Evolutionary conservation across 345 rosid species (phyloP).

Genomic region (Arabis alpina): DNA sequence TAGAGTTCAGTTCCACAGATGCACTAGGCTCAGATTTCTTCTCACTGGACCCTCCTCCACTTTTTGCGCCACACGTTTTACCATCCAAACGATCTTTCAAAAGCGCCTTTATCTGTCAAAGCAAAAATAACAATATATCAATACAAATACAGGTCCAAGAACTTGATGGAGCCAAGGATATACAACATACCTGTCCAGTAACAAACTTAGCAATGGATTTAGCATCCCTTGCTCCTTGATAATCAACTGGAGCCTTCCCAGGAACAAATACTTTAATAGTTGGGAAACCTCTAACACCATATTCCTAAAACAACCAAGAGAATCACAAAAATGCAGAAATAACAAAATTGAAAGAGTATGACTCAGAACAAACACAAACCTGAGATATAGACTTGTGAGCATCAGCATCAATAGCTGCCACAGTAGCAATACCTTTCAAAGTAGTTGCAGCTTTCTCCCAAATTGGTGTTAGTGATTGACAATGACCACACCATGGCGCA

Average conservation of each 20-base stretch:
- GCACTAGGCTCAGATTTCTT: constrained; percentile 74
- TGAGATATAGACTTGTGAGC: constrained; percentile 91
- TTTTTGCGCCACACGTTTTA: constrained; percentile 69
- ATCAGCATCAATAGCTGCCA: constrained; percentile 95
- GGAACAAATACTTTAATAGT: constrained; percentile 88
- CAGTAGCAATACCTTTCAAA: constrained; percentile 87
- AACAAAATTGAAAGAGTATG: not conserved
- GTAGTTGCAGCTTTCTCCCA: constrained; percentile 91
- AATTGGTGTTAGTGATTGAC: constrained; percentile 80
- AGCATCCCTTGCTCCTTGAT: constrained; percentile 94
- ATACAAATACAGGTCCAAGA: not conserved
- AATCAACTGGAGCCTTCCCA: constrained; percentile 86
- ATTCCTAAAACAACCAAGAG: constrained; percentile 54
- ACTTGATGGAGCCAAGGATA: constrained; percentile 4
- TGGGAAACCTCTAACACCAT: constrained; percentile 91
- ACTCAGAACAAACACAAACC: constrained; percentile 47
- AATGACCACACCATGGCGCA: constrained; percentile 99
- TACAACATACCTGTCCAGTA: constrained; percentile 62
- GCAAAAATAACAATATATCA: constrained; percentile 5
- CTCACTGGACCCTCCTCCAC: constrained; percentile 61
- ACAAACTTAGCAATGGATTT: constrained; percentile 80
- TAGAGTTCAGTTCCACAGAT: constrained; percentile 74
- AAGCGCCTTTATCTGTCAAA: constrained; percentile 67
- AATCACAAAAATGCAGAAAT: not conserved
- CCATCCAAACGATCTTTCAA: constrained; percentile 84